phyloP scores from a whole-genome alignment of 2,329 filamentous ascomycete species.

The Furcasterigmium sp. region DNA sequence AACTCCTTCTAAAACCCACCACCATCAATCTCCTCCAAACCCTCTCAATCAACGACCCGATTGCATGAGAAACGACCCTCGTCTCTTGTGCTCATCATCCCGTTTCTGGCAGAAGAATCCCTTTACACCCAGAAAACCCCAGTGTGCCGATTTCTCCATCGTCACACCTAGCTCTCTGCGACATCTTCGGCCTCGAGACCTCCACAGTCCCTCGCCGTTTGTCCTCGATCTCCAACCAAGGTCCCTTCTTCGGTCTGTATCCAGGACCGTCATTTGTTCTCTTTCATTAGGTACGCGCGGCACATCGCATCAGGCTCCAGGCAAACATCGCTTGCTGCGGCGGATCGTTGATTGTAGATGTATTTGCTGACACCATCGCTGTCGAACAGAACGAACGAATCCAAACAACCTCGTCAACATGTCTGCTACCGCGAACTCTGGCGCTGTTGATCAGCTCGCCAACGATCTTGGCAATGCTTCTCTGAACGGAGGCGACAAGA shows the following conservation, averaged over 20 bases:
- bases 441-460: conserved; percentile 74
- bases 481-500: conserved; percentile 62
- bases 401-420: conserved; percentile 38
- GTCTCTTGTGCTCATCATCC: too few species aligned
- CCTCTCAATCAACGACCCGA: background rate
- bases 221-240: background rate
- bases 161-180: background rate
- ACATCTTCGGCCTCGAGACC: background rate
- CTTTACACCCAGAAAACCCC: background rate
- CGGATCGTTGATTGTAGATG: conserved; percentile 8
- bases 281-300: background rate
- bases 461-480: conserved; percentile 69
- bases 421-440: conserved; percentile 52
- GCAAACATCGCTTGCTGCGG: conserved; percentile 3
- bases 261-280: background rate
- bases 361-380: too few species aligned
- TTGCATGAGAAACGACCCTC: conserved; percentile 6
- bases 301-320: background rate
- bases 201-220: background rate
- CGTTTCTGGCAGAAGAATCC: background rate
- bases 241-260: background rate
- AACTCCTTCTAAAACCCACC: conserved; percentile 14
- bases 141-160: background rate
- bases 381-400: background rate
- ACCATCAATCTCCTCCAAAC: background rate